Evolutionary conservation across 1,284 basidiomycete species (phyloP).

Genomic region (Somion occarium): DNA sequence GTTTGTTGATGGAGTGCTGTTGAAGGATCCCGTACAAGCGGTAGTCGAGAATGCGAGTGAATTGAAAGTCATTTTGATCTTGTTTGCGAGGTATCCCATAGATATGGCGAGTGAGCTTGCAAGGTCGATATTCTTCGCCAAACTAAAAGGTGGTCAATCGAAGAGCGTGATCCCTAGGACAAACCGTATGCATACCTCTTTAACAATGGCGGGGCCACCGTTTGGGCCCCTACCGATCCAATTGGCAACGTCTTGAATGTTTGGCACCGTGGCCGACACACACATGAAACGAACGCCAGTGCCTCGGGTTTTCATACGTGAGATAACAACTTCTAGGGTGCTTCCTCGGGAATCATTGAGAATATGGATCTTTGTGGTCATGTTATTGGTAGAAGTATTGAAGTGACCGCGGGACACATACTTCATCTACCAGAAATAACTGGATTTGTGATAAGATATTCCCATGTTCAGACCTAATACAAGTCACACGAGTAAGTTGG

Average conservation of each 20-base stretch:
- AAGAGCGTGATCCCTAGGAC: too few species aligned
- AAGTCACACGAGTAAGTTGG: background rate
- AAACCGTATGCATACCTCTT: conserved; percentile 50
- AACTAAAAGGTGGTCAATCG: conserved; percentile 54
- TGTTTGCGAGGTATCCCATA: conserved; percentile 56
- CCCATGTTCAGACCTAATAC: conserved; percentile 56
- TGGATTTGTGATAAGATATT: conserved; percentile 65
- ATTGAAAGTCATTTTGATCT: conserved; percentile 77
- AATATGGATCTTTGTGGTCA: conserved; percentile 76
- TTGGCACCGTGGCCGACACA: conserved; percentile 93
- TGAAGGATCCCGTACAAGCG: conserved; percentile 71
- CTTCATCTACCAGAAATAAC: conserved; percentile 90
- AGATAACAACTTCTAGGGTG: conserved; percentile 89
- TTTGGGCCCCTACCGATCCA: conserved; percentile 71
- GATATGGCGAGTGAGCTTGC: conserved; percentile 71
- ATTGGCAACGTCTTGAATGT: conserved; percentile 83
- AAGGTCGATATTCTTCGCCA: conserved; percentile 87
- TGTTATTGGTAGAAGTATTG: background rate
- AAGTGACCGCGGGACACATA: conserved; percentile 28
- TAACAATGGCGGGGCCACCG: conserved; percentile 57
- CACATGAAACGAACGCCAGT: conserved; percentile 76
- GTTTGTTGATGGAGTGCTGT: conserved; percentile 68
- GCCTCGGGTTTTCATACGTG: conserved; percentile 85
- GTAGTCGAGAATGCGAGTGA: conserved; percentile 68
- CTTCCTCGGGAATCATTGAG: conserved; percentile 87